Conservation (phyloP, 1,284 basidiomycete species). For the Fomitopsis betulina region DNA sequence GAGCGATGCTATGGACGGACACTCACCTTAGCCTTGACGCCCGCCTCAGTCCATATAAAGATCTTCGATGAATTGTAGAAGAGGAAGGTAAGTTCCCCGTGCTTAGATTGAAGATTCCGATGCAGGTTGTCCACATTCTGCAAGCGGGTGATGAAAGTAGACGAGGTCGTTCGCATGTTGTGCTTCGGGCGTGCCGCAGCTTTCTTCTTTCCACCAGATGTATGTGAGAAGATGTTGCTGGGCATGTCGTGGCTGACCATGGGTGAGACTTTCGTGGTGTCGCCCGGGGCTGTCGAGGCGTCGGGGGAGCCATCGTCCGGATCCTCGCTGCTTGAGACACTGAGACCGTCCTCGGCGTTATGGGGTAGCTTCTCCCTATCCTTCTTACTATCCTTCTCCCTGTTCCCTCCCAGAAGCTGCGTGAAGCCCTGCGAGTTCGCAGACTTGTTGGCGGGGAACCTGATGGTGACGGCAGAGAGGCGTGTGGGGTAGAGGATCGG, state of each 20-base stretch:
- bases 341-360: slow-evolving; percentile 56
- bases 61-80: slow-evolving; percentile 83
- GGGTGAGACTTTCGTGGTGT: slow-evolving; percentile 30
- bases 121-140: slow-evolving; percentile 76
- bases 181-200: slow-evolving; percentile 72
- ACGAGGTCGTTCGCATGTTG: slow-evolving; percentile 83
- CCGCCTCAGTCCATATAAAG: slow-evolving; percentile 80
- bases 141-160: slow-evolving; percentile 84
- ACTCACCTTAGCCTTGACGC: slow-evolving; percentile 71
- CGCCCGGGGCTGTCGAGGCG: slow-evolving; percentile 33
- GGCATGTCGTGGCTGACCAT: slow-evolving; percentile 30
- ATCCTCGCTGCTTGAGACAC: slow-evolving; percentile 73
- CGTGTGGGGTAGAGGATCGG: slow-evolving; percentile 54
- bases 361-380: slow-evolving; percentile 31
- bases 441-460: slow-evolving; percentile 57
- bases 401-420: slow-evolving; percentile 59
- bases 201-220: slow-evolving; percentile 54
- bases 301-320: slow-evolving; percentile 51
- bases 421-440: slow-evolving; percentile 52
- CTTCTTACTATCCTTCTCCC: slow-evolving; percentile 51
- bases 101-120: slow-evolving; percentile 70
- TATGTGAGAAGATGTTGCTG: slow-evolving; percentile 41
- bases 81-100: slow-evolving; percentile 78
- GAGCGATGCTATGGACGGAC: background rate
- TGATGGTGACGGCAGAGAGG: slow-evolving; percentile 58